Evolutionary conservation across 2,329 filamentous ascomycete species (phyloP), one percentile per base, ranked within the genome.

Genomic region (Metarhizium rileyi): DNA sequence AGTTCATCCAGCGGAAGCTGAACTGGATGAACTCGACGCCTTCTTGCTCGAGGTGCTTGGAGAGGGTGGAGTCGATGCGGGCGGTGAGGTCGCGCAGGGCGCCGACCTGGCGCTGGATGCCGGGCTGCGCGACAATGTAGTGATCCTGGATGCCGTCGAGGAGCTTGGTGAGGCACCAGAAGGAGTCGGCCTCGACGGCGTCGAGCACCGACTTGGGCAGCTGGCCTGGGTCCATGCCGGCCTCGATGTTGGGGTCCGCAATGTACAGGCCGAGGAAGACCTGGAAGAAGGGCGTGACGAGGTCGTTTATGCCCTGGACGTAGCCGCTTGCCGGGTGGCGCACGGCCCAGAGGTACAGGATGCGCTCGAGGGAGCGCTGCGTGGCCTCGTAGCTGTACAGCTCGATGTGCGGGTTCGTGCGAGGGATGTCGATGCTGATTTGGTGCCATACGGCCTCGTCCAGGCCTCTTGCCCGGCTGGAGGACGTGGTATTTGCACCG

Each of bases 1-100:
- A 98, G 62, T 98, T 98, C 93, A 98, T 98, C 93, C 93, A 98
- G 50, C 93, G 80, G 66, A 98, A 98, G 68, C 90, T 96, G 70
- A 98, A 98, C 64, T 98, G 93, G 61, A 98, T 98, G 63, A 98
- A 98, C 64, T 98, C 93, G 26, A 98, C 89, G 28, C 90, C 85
- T 67, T 97, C 90, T 23, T 79, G 79, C 63, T 96, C 89, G 38
- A 98, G 75, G 64, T 98, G 93, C 59, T 87, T 93, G 3, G 90
- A 88, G 44, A 98, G 72, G 3, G 77, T 78, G 26, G 80, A 80
- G 64, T 97, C 91, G 56, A 98, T 98, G 50, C 93, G 78, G 48
- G 87, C 86, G 1, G 91, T 96, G 33, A 98, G 77, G 66, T 98
- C 91, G 53, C 90, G 82, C 53, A 98, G 72, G 35, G 89, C 88